Base-by-base conservation (phyloP, 73 alveolate genomes). In the Paramecium biaurelia region DNA sequence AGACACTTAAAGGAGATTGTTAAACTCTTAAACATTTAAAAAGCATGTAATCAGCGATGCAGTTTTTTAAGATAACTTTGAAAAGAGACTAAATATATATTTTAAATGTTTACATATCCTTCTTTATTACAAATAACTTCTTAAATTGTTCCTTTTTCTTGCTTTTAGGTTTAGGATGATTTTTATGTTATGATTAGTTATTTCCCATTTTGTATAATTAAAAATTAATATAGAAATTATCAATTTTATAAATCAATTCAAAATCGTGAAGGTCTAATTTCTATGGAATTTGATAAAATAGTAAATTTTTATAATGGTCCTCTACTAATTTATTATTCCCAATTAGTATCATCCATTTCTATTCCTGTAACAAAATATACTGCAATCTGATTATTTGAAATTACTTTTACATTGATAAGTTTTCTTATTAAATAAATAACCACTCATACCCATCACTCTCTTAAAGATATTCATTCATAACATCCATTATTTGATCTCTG, bases 371-470 rank as follows among this genome's bases (percentile, higher is more conserved):
- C 90, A 79, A 79, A 79, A 26, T 79, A 79, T 0, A 79, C 47
- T 11, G 43, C 28, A 43, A 79, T 43, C 47, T 79, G 34, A 20
- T 79, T 41, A 41, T 47, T 47, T 79, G n/a, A 20, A 72, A 79
- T 79, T 1, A 23, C 90, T 21, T 23, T 79, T 11, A 79, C 90
- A 45, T 79, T 79, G 9, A 79, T 79, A 15, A 79, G 74, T 79
- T 79, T 79, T 32, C 90, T 72, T 28, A 12, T 1, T 18, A 5
- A 72, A 21, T 34, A 35, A 72, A 28, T 35, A 12, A 67, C 4
- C 47, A 30, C 35, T 72, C n/a, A 12, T 72, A 72, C 86, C 86
- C 90, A 79, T 79, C 90, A 79, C 47, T 79, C 10, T 79, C 72
- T 47, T 79, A n/a, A n/a, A 79, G 28, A 45, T 79, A 79, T 43